Percentiles rank a stretch among this genome's conserved stretches.
Conservation (phyloP, 2,329 filamentous ascomycete species). For the Aspergillus sp. region DNA sequence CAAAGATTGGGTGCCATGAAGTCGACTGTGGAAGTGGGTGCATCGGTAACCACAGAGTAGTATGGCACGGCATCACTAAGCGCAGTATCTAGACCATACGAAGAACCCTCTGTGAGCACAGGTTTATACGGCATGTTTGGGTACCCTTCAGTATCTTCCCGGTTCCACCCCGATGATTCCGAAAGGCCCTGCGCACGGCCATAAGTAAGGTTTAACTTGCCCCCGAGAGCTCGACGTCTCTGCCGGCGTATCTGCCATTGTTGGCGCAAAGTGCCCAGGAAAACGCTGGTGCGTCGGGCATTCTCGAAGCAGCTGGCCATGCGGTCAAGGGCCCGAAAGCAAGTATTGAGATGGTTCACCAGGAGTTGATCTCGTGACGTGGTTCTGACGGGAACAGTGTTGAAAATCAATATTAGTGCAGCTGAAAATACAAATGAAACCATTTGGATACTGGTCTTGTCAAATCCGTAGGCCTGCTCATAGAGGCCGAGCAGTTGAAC, state of each 20-base stretch:
- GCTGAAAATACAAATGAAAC: slow-evolving; percentile 50
- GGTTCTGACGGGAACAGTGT: slow-evolving; percentile 33
- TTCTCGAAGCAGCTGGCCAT: slow-evolving; percentile 45
- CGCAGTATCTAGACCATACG: background rate
- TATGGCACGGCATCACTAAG: background rate
- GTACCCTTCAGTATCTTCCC: background rate
- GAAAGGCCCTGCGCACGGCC: slow-evolving; percentile 19
- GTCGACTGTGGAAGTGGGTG: background rate
- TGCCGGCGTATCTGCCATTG: slow-evolving; percentile 42
- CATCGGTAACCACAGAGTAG: background rate
- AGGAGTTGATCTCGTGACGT: slow-evolving; percentile 33
- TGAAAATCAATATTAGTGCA: slow-evolving; percentile 44
- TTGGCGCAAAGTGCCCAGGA: slow-evolving; percentile 41
- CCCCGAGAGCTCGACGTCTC: background rate
- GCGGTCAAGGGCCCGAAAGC: slow-evolving; percentile 47
- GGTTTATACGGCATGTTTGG: too few species aligned
- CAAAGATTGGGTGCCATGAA: slow-evolving; percentile 10
- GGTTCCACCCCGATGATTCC: slow-evolving; percentile 17
- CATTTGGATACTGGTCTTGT: slow-evolving; percentile 47
- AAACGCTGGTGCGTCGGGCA: slow-evolving; percentile 44
- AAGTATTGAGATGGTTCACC: slow-evolving; percentile 42
- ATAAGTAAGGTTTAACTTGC: background rate
- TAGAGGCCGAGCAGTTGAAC: slow-evolving; percentile 46
- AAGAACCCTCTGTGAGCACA: too few species aligned
- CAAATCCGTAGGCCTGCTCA: slow-evolving; percentile 46